Percentiles rank a stretch among this genome's conserved stretches.
phyloP scores from a whole-genome alignment of 192 early-diverging fungal species.

The Geranomyces variabilis region DNA sequence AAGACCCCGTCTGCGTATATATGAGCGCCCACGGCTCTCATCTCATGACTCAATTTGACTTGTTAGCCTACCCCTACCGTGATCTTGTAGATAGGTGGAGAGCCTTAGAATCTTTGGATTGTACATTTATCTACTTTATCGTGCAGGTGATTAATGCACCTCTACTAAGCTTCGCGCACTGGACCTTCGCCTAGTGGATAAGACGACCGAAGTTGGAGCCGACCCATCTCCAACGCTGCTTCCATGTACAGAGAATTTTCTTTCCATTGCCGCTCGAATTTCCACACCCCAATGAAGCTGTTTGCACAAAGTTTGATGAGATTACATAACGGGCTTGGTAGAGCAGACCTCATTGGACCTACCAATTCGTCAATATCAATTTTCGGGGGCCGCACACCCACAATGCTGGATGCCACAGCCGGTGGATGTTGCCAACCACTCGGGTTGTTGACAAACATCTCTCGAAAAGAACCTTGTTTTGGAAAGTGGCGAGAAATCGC shows the following conservation, averaged over 20 bases:
- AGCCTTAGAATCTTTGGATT: no score
- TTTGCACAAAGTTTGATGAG: background rate
- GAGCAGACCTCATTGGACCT: background rate
- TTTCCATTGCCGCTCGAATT: slow-evolving; percentile 14
- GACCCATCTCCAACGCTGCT: background rate
- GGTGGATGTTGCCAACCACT: background rate
- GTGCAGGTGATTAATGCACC: background rate
- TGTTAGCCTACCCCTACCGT: no score
- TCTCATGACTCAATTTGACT: no score
- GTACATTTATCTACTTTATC: no score
- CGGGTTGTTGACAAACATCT: background rate
- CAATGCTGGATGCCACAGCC: slow-evolving; percentile 13
- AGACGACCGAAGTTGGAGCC: background rate
- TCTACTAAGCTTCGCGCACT: background rate
- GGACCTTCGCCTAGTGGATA: background rate
- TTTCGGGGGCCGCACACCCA: slow-evolving; percentile 15
- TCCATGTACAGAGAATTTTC: slow-evolving; percentile 9
- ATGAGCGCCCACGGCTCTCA: no score
- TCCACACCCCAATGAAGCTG: slow-evolving; percentile 21
- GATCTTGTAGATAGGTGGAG: no score
- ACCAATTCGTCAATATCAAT: slow-evolving; percentile 30
- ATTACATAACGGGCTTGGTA: background rate
- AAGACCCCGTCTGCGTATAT: no score
- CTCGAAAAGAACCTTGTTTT: background rate
- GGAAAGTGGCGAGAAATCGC: slow-evolving; percentile 1